These are phyloP conservation scores for Alternaria ethzedia DNA, from an alignment of 2,329 filamentous ascomycete species.

Conservation along the genomic window DNA sequence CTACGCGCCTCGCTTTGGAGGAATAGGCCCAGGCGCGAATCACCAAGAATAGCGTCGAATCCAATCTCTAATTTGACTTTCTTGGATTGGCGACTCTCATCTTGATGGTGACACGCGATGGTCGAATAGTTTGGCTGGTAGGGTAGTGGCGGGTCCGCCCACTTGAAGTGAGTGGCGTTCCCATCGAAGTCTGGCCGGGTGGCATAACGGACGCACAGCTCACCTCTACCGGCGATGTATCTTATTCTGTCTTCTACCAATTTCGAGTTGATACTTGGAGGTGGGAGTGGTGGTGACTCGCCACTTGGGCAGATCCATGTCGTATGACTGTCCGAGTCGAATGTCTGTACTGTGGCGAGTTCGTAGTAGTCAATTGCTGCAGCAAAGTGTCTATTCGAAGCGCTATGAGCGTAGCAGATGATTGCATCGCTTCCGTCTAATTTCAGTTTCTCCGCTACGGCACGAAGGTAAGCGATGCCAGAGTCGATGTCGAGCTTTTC, in stretches of 20 bases:
- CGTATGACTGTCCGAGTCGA: neutral
- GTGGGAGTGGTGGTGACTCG: too few relatives aligned
- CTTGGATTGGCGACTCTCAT: neutral
- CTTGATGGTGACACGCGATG: neutral
- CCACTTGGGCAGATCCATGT: neutral
- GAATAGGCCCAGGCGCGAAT: neutral
- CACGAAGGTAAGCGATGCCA: neutral
- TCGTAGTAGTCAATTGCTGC: neutral
- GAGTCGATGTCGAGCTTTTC: neutral
- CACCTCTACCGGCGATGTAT: neutral
- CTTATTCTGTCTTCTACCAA: neutral
- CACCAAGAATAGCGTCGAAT: neutral
- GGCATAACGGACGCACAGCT: neutral
- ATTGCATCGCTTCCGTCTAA: neutral
- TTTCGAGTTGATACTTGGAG: too few relatives aligned
- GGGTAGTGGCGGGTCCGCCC: neutral
- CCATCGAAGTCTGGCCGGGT: neutral
- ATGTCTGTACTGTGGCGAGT: neutral
- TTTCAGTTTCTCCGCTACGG: neutral
- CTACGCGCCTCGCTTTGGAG: neutral
- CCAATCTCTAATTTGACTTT: neutral
- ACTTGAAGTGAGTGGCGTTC: neutral
- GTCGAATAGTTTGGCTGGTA: neutral
- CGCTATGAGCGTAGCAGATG: neutral
- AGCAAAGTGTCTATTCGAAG: neutral